A percentile compares a stretch with the other conserved stretches of the same genome.
Evolutionary conservation across 2,329 filamentous ascomycete genomes (phyloP).

Genomic region (Aureobasidium subglaciale): DNA sequence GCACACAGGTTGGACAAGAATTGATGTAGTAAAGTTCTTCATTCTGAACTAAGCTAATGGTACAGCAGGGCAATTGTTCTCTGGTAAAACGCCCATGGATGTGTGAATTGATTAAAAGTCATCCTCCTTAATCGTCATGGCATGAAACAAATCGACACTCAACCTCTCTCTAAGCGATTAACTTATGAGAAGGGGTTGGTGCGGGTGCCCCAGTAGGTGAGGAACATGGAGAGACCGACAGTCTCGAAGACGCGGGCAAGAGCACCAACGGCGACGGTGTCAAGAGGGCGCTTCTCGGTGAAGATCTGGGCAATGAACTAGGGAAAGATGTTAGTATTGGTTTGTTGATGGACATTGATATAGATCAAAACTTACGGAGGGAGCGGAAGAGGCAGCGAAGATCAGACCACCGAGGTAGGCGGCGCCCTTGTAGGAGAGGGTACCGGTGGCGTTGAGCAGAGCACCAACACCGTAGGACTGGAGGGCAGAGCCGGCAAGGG

Average conservation of each 20-base stretch:
- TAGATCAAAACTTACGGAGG: slow-evolving; percentile 57
- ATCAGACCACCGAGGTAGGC: slow-evolving; percentile 86
- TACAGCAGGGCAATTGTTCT: slow-evolving; percentile 11
- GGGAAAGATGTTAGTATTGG: slow-evolving; percentile 21
- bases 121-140: slow-evolving; percentile 14
- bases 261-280: slow-evolving; percentile 80
- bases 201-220: slow-evolving; percentile 96
- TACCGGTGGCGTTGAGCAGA: slow-evolving; percentile 79
- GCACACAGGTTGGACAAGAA: not conserved
- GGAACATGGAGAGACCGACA: slow-evolving; percentile 80
- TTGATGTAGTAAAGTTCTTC: slow-evolving; percentile 5
- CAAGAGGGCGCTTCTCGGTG: slow-evolving; percentile 84
- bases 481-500: slow-evolving; percentile 77
- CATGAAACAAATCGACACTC: slow-evolving; percentile 12
- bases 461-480: slow-evolving; percentile 40
- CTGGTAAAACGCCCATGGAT: slow-evolving; percentile 13
- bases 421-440: slow-evolving; percentile 92
- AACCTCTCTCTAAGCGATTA: slow-evolving; percentile 18
- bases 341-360: not conserved
- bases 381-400: slow-evolving; percentile 85
- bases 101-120: slow-evolving; percentile 11
- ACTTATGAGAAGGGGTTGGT: slow-evolving; percentile 82
- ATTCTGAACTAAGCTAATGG: slow-evolving; percentile 13
- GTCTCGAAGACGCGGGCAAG: slow-evolving; percentile 87
- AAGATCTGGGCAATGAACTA: slow-evolving; percentile 85